Base-by-base conservation (phyloP, 352 stramenopile genomes). In the Aphanomyces cochlioides region DNA sequence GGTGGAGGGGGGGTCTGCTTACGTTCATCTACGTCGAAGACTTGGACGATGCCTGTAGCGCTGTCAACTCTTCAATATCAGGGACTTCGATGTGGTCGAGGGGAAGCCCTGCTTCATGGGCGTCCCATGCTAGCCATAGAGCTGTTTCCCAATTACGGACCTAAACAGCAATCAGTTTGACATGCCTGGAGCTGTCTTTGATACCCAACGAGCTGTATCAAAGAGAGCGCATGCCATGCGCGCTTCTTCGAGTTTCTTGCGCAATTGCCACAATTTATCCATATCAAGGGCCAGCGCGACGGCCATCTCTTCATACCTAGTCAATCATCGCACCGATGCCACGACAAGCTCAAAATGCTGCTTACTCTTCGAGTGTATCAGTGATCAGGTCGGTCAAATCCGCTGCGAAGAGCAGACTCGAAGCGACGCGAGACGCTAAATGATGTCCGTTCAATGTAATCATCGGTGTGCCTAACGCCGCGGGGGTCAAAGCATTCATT, bases 361-460 rank as follows among this genome's bases (percentile, higher is more conserved):
- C 61, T n/a, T 56, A 66, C 73, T 92, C 84, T 37, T 91, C 79
- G 10, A 92, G 74, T 19, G 82, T 78, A 40, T 71, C 74, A 5
- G 84, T 85, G 60, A 98, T 87, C 7, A 97, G 74, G 54, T 97
- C 84, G 10, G 74, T 74, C 57, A 97, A 76, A 53, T 92, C 90
- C 7, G 85, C 88, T 0, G 85, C 82, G 4, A 84, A 83, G 17
- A 97, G 73, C 40, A 98, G 71, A 78, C 83, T 96, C 19, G 87
- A 89, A 8, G 89, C 90, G 4, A 98, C 89, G 48, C 93, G 87
- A 4, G 80, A 90, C 1, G 88, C 86, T 88, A 98, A 96, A 56
- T 88, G 90, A n/a, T 96, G 87, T 50, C 93, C 94, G 0, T 82
- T 73, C 78, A 96, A 84, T 15, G 90, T 97, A 63, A 98, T 76